phyloP scores from a whole-genome alignment of 23 red algal genomes.

The Gracilaria gracilis region DNA sequence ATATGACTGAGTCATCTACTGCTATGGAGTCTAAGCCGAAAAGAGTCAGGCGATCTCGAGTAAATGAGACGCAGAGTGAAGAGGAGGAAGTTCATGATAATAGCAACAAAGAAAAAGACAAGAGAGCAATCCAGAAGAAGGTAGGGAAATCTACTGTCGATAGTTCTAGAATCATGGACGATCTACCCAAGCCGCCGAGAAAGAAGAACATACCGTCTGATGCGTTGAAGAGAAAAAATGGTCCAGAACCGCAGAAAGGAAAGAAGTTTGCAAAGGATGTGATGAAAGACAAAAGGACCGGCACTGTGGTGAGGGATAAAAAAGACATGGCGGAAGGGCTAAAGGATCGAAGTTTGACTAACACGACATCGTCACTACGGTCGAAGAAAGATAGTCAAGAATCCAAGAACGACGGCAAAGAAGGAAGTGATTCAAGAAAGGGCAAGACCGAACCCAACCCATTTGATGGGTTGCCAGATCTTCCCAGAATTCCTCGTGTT shows the following conservation, averaged over 20 bases:
- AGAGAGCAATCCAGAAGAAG: neutral
- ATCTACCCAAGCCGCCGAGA: slow-evolving; percentile 27
- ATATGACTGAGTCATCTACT: slow-evolving; percentile 6
- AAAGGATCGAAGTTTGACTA: slow-evolving; percentile 15
- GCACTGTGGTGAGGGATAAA: neutral
- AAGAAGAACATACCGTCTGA: neutral
- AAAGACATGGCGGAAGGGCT: neutral
- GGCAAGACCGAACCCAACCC: neutral
- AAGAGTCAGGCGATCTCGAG: neutral
- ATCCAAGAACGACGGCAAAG: neutral
- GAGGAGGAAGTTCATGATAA: slow-evolving; percentile 18
- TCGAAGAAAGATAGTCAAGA: neutral
- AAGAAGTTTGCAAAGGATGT: neutral
- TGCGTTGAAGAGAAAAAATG: slow-evolving; percentile 5
- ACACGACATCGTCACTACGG: neutral
- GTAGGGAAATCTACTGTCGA: neutral
- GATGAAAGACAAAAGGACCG: slow-evolving; percentile 1
- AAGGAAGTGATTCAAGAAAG: neutral
- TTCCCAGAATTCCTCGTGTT: slow-evolving; percentile 22
- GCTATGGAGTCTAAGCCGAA: slow-evolving; percentile 17
- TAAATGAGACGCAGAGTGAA: slow-evolving; percentile 39
- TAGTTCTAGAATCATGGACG: neutral
- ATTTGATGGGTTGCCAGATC: slow-evolving; percentile 27
- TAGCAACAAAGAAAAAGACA: neutral
- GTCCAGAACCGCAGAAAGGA: neutral